These are phyloP conservation scores for Diplosphaera chodatii DNA, from an alignment of 139 green algal genomes.

Conservation along the genomic window DNA sequence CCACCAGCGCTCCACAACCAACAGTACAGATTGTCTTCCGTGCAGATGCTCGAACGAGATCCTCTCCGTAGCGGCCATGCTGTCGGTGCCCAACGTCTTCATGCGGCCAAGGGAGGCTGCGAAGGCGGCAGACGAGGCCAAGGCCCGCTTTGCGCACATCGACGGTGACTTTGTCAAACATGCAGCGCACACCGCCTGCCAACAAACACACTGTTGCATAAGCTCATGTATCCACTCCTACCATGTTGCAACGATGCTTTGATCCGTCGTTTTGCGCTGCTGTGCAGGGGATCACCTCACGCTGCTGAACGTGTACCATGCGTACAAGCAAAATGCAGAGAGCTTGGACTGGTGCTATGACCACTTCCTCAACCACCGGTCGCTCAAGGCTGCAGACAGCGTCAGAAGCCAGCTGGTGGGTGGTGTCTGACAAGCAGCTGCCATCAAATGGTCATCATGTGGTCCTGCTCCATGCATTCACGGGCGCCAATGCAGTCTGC, in stretches of 20 bases:
- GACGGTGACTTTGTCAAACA: too few relatives aligned
- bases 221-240: too few relatives aligned
- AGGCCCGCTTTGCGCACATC: constrained; percentile 89
- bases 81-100: constrained; percentile 92
- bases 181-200: too few relatives aligned
- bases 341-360: constrained; percentile 88
- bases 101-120: constrained; percentile 81
- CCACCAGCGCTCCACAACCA: too few relatives aligned
- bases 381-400: constrained; percentile 90
- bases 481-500: too few relatives aligned
- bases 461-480: too few relatives aligned
- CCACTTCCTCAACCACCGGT: constrained; percentile 92
- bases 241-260: too few relatives aligned
- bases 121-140: constrained; percentile 92
- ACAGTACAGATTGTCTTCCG: too few relatives aligned
- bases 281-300: constrained; percentile 96
- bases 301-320: constrained; percentile 98
- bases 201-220: too few relatives aligned
- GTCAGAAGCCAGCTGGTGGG: constrained; percentile 88
- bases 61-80: constrained; percentile 92
- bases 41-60: constrained; percentile 95
- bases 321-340: constrained; percentile 89
- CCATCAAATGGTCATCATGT: too few relatives aligned
- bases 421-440: too few relatives aligned
- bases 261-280: too few relatives aligned